Evolutionary conservation across 2,329 filamentous ascomycete species (phyloP).

Genomic region (Trichoderma sp.): DNA sequence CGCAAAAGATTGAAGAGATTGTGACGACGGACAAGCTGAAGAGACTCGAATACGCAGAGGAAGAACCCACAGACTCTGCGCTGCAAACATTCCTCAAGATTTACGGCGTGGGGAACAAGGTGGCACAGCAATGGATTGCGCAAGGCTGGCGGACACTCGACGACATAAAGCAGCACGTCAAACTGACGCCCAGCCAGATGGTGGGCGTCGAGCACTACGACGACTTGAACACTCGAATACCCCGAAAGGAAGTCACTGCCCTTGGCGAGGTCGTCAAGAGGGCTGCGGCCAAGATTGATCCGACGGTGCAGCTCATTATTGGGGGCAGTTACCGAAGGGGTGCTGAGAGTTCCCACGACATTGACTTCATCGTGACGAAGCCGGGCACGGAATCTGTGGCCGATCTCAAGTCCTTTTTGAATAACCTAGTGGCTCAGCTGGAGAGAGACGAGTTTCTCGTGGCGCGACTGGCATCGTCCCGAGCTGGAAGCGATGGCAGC

Average conservation of each 20-base stretch:
- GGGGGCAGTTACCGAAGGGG: conserved; percentile 86
- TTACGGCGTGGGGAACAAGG: conserved; percentile 72
- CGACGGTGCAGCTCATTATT: conserved; percentile 67
- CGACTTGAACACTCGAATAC: conserved; percentile 78
- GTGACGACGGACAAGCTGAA: conserved; percentile 70
- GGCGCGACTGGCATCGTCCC: conserved; percentile 63
- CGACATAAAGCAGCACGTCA: conserved; percentile 64
- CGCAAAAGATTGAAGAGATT: conserved; percentile 88
- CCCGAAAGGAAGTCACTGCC: conserved; percentile 70
- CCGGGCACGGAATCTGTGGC: conserved; percentile 53
- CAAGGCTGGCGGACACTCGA: conserved; percentile 73
- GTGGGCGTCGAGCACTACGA: conserved; percentile 78
- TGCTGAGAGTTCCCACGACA: conserved; percentile 71
- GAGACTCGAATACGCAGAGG: conserved; percentile 68
- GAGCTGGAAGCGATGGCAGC: conserved; percentile 55
- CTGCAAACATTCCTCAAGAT: conserved; percentile 73
- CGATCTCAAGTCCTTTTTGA: conserved; percentile 64
- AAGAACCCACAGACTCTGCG: conserved; percentile 65
- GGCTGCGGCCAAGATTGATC: conserved; percentile 62
- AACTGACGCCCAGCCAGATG: conserved; percentile 68
- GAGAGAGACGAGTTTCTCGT: conserved; percentile 66
- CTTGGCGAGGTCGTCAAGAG: conserved; percentile 66
- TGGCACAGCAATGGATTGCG: conserved; percentile 75
- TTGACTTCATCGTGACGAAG: conserved; percentile 82
- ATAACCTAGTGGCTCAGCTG: conserved; percentile 63